A percentile compares a stretch with the other conserved stretches of the same genome.
phyloP scores from a whole-genome alignment of 495 filamentous ascomycete species.

The Penicillium daleae region DNA sequence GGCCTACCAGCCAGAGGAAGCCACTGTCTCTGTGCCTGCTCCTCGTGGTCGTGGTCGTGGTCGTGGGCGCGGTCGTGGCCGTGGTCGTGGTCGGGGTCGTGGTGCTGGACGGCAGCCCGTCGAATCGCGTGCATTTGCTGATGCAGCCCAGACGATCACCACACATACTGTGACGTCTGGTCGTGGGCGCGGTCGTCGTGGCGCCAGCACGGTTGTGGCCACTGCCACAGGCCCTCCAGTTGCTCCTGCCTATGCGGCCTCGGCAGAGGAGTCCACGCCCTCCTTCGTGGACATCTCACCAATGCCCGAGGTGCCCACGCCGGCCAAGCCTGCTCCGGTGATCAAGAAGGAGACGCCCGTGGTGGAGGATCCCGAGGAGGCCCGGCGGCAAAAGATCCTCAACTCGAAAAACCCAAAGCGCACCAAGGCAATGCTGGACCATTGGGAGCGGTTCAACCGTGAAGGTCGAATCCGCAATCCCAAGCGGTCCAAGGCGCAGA shows the following conservation, averaged over 20 bases:
- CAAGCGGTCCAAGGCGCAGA: constrained; percentile 53
- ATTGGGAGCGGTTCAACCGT: constrained; percentile 51
- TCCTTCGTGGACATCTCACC: constrained; percentile 17
- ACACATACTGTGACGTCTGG: constrained; percentile 16
- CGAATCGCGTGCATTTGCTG: constrained; percentile 27
- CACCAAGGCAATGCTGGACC: constrained; percentile 54
- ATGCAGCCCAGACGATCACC: constrained; percentile 19
- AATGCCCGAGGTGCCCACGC: constrained; percentile 10
- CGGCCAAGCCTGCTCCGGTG: constrained; percentile 11
- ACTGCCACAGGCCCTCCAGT: constrained; percentile 6
- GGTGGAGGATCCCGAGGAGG: constrained; percentile 38
- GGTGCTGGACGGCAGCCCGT: neutral
- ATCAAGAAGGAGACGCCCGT: constrained; percentile 17
- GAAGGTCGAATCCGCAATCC: constrained; percentile 50
- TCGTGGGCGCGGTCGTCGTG: constrained; percentile 33
- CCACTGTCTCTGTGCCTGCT: constrained; percentile 26
- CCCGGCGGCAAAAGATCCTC: constrained; percentile 42
- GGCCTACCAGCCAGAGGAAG: constrained; percentile 22
- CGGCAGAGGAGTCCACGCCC: constrained; percentile 10
- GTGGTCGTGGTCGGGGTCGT: constrained; percentile 20
- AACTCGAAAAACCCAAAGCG: constrained; percentile 56
- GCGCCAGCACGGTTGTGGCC: constrained; percentile 22
- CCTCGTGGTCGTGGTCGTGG: constrained; percentile 59
- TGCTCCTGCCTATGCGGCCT: neutral
- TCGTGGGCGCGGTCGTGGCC: constrained; percentile 51